Percentiles rank a stretch among this genome's conserved stretches.
These are phyloP conservation scores for Epichloe sylvatica DNA, from an alignment of 2,329 filamentous ascomycete genomes.

Conservation along the genomic window DNA sequence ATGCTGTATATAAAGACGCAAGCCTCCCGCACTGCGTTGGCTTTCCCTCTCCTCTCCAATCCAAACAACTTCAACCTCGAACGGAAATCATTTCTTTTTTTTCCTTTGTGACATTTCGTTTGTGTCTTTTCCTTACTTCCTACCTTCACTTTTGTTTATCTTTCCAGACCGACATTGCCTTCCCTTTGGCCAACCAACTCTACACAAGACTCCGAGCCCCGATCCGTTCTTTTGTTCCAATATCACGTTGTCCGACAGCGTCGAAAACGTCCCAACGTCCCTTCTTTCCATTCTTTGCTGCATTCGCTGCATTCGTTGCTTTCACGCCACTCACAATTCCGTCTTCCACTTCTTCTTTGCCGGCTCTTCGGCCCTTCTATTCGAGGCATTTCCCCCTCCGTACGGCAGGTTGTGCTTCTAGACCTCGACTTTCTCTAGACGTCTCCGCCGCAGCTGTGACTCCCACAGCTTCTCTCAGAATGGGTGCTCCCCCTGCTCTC, in stretches of 20 bases:
- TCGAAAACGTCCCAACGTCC: neutral
- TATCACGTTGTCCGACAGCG: no score
- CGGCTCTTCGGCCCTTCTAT: slow-evolving; percentile 25
- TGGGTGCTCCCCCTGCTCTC: slow-evolving; percentile 37
- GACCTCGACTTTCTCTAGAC: slow-evolving; percentile 30
- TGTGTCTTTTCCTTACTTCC: slow-evolving; percentile 11
- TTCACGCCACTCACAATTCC: slow-evolving; percentile 17
- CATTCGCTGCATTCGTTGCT: no score
- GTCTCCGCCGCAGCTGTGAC: slow-evolving; percentile 14
- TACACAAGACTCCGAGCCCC: no score
- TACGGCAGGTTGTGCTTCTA: slow-evolving; percentile 23
- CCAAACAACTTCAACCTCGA: slow-evolving; percentile 3
- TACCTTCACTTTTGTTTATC: slow-evolving; percentile 10
- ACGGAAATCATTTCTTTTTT: slow-evolving; percentile 3
- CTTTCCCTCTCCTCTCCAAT: neutral
- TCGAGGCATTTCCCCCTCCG: slow-evolving; percentile 27
- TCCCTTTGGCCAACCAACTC: no score
- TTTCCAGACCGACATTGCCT: neutral
- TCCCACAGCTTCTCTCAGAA: slow-evolving; percentile 20
- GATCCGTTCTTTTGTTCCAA: no score
- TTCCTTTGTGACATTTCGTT: slow-evolving; percentile 8
- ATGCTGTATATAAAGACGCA: slow-evolving; percentile 3
- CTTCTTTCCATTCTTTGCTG: neutral
- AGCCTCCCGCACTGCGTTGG: neutral
- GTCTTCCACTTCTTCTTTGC: slow-evolving; percentile 16